Evolutionary conservation across 2,329 filamentous ascomycete genomes (phyloP).

Genomic region (Colletotrichum sp.): DNA sequence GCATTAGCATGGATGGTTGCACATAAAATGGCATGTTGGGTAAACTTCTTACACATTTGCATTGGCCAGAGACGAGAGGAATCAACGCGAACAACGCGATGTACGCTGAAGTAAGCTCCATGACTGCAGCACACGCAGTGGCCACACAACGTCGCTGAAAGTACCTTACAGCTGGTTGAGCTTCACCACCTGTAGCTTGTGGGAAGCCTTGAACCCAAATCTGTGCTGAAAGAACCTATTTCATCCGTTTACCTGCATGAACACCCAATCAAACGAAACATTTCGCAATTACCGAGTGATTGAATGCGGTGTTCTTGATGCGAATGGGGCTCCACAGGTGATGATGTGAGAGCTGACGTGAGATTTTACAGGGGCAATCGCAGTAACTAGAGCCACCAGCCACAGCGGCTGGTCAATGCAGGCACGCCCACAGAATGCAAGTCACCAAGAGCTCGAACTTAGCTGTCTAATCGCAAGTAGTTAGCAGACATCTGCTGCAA

Average conservation of each 20-base stretch:
- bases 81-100: background rate
- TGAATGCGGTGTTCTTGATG: background rate
- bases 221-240: background rate
- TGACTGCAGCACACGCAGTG: background rate
- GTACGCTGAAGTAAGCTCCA: background rate
- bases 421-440: background rate
- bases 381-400: background rate
- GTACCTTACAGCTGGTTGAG: background rate
- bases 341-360: slow-evolving; percentile 9
- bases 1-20: background rate
- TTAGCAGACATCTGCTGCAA: background rate
- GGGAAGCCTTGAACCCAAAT: background rate
- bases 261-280: background rate
- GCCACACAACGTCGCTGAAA: background rate
- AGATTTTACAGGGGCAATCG: background rate
- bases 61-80: background rate
- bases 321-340: background rate
- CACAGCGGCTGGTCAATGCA: background rate
- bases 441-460: background rate
- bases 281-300: background rate
- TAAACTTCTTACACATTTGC: background rate
- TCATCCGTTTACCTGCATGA: background rate
- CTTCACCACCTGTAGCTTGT: background rate
- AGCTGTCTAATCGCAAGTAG: background rate
- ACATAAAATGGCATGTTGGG: too few relatives aligned